Base-by-base conservation (phyloP, 228 moss, liverwort and hornwort genomes). In the Sphagnum fallax region DNA sequence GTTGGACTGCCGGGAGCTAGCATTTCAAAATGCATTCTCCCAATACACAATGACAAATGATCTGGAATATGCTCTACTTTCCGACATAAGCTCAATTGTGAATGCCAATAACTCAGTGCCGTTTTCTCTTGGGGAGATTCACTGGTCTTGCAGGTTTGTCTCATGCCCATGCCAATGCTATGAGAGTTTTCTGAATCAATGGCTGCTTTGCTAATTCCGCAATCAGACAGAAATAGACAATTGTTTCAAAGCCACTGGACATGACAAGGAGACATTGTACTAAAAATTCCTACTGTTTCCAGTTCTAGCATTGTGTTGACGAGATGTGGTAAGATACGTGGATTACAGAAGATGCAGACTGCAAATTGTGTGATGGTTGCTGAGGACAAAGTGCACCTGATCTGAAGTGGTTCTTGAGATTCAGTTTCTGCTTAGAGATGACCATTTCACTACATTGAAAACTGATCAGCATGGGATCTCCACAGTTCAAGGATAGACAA, bases 71-170 rank as follows among this genome's bases (percentile, higher is more conserved):
- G 79, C 88, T 6, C 50, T 67, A 49, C 69, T 97, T 47, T 65
- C 75, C 32, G 86, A 91, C 47, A 80, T 93, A 64, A 73, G 81
- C 6, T 51, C 81, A 0, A 63, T 89, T 13, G 91, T 89, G 66
- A 97, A 97, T 71, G 76, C 81, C 60, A 91, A 82, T 77, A 97
- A 87, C 72, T 53, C 82, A 13, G 78, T 67, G 32, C 87, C 88
- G 16, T 93, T 93, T 70, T 91, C 91, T 62, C 49, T 62, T 2
- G 85, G 75, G 65, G 91, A 97, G 74, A 84, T 93, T 55, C 71
- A 83, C 55, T 93, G 82, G 83, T 93, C 68, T 70, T 93, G 64
- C 90, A 90, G 90, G 91, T 90, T 71, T 55, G 8, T 12, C 12
- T 55, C 1, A 55, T 8, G 9, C 55, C 55, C 12, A 12, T 55